Conservation (phyloP, 495 filamentous ascomycete species). For the Neurospora hispaniola region DNA sequence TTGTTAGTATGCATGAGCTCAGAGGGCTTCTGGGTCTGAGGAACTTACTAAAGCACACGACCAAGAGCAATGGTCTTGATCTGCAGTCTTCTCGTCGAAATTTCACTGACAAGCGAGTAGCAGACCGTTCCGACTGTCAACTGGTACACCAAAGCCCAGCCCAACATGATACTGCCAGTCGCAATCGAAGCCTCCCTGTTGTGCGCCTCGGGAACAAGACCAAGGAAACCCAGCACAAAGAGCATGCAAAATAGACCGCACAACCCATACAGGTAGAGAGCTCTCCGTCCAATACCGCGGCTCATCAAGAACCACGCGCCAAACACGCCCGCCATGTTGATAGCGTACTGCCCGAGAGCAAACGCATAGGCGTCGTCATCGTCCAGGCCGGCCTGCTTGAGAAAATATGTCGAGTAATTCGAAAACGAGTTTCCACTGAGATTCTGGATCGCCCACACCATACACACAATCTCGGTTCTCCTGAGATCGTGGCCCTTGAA, state of each 20-base stretch:
- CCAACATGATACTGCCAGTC: slow-evolving; percentile 58
- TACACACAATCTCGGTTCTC: slow-evolving; percentile 67
- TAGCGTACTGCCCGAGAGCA: slow-evolving; percentile 62
- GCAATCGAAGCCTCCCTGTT: slow-evolving; percentile 48
- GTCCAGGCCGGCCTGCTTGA: slow-evolving; percentile 58
- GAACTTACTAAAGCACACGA: slow-evolving; percentile 51
- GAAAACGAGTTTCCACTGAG: slow-evolving; percentile 69
- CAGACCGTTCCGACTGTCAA: slow-evolving; percentile 68
- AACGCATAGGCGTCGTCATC: slow-evolving; percentile 53
- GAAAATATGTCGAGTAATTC: slow-evolving; percentile 71
- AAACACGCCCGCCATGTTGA: slow-evolving; percentile 65
- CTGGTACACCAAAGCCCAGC: slow-evolving; percentile 68
- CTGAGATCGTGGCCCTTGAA: slow-evolving; percentile 64
- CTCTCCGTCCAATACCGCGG: slow-evolving; percentile 55
- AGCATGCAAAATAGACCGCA: slow-evolving; percentile 56
- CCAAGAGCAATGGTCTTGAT: slow-evolving; percentile 61
- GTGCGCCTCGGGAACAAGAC: slow-evolving; percentile 46
- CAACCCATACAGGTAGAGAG: slow-evolving; percentile 60
- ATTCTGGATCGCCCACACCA: slow-evolving; percentile 79
- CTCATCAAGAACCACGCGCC: slow-evolving; percentile 67
- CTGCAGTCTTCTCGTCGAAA: slow-evolving; percentile 62
- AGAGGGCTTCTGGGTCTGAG: background rate
- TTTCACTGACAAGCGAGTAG: slow-evolving; percentile 66
- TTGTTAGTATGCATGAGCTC: slow-evolving; percentile 9
- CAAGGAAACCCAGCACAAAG: slow-evolving; percentile 63